Percentiles rank a stretch among this genome's conserved stretches.
Conservation (phyloP, 2,329 filamentous ascomycete species). For the Aureobasidium vineae region DNA sequence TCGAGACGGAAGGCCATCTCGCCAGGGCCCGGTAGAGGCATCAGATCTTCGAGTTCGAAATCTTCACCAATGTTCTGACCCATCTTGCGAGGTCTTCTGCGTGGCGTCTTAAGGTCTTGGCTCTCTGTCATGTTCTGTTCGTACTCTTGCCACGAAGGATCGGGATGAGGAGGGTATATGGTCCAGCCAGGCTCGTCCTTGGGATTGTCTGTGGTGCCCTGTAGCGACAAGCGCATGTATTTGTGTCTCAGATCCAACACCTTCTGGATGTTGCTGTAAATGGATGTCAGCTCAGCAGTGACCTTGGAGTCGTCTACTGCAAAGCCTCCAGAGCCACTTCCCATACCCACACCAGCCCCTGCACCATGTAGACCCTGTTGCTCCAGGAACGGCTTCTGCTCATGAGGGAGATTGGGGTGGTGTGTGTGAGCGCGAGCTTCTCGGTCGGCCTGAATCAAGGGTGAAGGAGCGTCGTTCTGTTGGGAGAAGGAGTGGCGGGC, state of each 20-base stretch:
- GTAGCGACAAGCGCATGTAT: conserved; percentile 82
- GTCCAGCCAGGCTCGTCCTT: conserved; percentile 79
- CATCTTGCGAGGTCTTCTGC: conserved; percentile 68
- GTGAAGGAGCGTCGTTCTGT: conserved; percentile 43
- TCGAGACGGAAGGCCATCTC: conserved; percentile 78
- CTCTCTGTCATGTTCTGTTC: conserved; percentile 40
- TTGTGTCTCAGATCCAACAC: conserved; percentile 85
- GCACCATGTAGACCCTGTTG: conserved; percentile 58
- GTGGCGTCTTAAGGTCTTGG: conserved; percentile 31
- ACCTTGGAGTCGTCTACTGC: conserved; percentile 74
- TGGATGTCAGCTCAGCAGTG: conserved; percentile 76
- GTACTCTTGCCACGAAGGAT: conserved; percentile 70
- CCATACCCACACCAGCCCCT: conserved; percentile 60
- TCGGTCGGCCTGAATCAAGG: conserved; percentile 48
- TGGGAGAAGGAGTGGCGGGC: conserved; percentile 36
- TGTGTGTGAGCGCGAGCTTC: conserved; percentile 50
- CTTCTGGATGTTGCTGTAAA: conserved; percentile 87
- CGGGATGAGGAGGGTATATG: conserved; percentile 88
- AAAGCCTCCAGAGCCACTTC: conserved; percentile 61
- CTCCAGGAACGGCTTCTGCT: conserved; percentile 55
- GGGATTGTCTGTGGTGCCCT: conserved; percentile 80
- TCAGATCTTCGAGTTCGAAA: conserved; percentile 75
- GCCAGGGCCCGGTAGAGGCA: conserved; percentile 69
- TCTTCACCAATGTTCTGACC: conserved; percentile 90
- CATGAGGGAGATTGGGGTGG: conserved; percentile 55